Base-by-base conservation (phyloP, 176 grass and related monocot species). In the Zizania latifolia region DNA sequence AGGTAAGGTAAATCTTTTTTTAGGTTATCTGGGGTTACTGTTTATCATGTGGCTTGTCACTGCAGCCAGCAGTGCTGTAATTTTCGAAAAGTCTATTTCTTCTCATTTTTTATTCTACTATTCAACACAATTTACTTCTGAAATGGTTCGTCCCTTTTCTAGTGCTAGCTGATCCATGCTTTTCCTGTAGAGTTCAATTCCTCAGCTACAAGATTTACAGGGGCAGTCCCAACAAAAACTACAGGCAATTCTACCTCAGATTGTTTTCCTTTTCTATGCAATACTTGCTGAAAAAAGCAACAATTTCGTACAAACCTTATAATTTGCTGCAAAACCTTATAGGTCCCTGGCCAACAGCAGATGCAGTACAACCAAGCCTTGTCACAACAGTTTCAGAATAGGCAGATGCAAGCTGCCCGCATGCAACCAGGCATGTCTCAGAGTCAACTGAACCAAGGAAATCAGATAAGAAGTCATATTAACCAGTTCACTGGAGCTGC, bases 121-220 rank as follows among this genome's bases (percentile, higher is more conserved):
- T 71, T 73, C n/a, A 57, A 41, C 3, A 1, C 22, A 10, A n/a
- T 78, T 78, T 68, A 58, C 50, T 30, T 56, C 19, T 45, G 28
- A 45, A 26, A 9, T 1, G 12, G 19, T 53, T 68, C 16, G 32
- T 50, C 46, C 15, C 23, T 38, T 83, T 80, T 50, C 21, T 66
- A 34, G 24, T 68, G 61, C 69, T 69, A 65, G 65, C 14, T 23
- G 6, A 58, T 44, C n/a, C n/a, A 34, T 60, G 39, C 12, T 66
- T 80, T 81, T 79, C n/a, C 75, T 86, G 78, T 78, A 94, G 95
- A 86, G 70, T 45, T 68, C 89, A 83, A 89, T 98, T 35, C 82
- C 95, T 64, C 94, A 94, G 79, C 74, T 94, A 70, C 89, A 98
- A 82, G 95, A 94, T 84, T 81, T 92, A 79, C 84, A 93, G 65